Conservation (phyloP, 2,329 filamentous ascomycete species). For the Pseudogymnoascus sp. region DNA sequence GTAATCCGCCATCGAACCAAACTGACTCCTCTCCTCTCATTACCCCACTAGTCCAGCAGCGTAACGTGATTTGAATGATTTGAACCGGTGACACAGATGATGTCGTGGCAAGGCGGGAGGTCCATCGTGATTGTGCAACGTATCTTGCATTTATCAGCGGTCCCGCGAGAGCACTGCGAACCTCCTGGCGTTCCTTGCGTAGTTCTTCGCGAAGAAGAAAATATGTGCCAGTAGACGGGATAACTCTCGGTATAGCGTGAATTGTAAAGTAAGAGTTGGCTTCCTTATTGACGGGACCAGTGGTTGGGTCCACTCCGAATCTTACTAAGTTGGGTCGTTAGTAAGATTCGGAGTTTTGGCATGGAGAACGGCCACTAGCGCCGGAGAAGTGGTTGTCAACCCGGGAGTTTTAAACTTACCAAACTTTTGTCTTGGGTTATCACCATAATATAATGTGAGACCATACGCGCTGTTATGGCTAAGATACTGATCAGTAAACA, state of each 20-base stretch:
- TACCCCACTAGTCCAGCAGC: not conserved
- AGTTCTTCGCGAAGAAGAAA: not conserved
- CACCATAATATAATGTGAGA: not conserved
- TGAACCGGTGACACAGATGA: not conserved
- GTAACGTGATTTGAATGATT: not conserved
- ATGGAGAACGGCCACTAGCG: not conserved
- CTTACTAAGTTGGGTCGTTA: too few relatives aligned
- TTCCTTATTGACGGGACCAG: not conserved
- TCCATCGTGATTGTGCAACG: not conserved
- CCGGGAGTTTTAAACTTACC: not conserved
- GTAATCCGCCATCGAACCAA: not conserved
- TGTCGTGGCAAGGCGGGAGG: not conserved
- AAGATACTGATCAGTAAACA: not conserved
- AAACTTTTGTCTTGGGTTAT: not conserved
- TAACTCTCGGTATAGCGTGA: not conserved
- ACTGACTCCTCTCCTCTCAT: not conserved
- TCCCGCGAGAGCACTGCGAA: not conserved
- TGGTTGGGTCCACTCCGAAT: too few relatives aligned
- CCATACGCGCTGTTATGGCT: not conserved
- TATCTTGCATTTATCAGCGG: not conserved
- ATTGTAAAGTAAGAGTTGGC: not conserved
- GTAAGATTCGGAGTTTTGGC: not conserved
- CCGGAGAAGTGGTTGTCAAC: not conserved
- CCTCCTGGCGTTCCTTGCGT: not conserved
- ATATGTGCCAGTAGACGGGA: not conserved